These are phyloP conservation scores for Lithocarpus polystachyus DNA, from an alignment of 306 rosid species.

Conservation along the genomic window DNA sequence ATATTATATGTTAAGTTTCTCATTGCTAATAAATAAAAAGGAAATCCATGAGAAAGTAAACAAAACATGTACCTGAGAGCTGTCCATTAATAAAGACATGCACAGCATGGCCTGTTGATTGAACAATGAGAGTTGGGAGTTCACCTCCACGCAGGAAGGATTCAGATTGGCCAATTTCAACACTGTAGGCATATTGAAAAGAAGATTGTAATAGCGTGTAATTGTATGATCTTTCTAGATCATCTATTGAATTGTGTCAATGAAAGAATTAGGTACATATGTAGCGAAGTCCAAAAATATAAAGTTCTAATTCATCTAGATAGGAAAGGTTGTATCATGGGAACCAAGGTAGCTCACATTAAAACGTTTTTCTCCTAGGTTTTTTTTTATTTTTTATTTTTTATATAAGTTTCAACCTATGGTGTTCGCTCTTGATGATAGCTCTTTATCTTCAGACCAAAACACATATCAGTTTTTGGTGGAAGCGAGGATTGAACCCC, in stretches of 20 bases:
- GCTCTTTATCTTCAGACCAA: too few relatives aligned
- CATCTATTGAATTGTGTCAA: background rate
- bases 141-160: constrained; percentile 83
- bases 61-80: constrained; percentile 64
- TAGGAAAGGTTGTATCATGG: background rate
- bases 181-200: constrained; percentile 47
- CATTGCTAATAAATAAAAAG: constrained; percentile 12
- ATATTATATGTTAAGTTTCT: constrained; percentile 13
- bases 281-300: background rate
- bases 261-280: background rate
- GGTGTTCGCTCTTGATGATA: too few relatives aligned
- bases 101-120: constrained; percentile 93
- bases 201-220: background rate
- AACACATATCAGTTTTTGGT: too few relatives aligned
- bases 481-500: too few relatives aligned
- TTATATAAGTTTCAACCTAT: too few relatives aligned
- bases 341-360: background rate
- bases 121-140: constrained; percentile 80
- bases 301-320: background rate
- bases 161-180: constrained; percentile 72
- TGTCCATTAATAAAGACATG: constrained; percentile 84
- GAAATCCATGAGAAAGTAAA: constrained; percentile 17
- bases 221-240: background rate
- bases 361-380: background rate
- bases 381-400: background rate